Base-by-base conservation (phyloP, 192 early-diverging fungal species). In the Jimgerdemannia lactiflua region DNA sequence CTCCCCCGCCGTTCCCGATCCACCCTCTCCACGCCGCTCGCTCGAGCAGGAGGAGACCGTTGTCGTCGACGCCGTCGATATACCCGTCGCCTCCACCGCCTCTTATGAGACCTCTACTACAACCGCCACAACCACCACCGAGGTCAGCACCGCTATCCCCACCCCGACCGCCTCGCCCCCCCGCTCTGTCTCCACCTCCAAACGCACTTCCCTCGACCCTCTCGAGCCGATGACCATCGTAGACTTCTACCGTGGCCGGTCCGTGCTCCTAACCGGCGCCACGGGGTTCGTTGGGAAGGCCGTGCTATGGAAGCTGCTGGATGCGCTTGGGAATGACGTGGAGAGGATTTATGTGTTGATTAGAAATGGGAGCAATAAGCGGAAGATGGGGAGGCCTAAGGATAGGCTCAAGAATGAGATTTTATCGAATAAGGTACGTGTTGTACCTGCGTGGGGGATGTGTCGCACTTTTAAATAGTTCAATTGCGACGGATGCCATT, bases 271-370 rank as follows among this genome's bases (percentile, higher is more conserved):
- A 18, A 88, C 87, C 1, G 87, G 87, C 7, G 83, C 82, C 10
- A 86, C 87, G 3, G 87, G 87, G 4, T 88, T 86, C 69, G 75
- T 88, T 17, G 87, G 87, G 39, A 88, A 88, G 67, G 83, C 85
- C 2, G 67, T 88, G 10, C 72, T 88, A 8, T 85, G 85, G 75
- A 88, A 88, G 41, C 39, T 85, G 17, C 29, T 88, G 7, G 71
- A 79, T 3, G 77, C 82, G 4, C 66, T 86, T n/a, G 75, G 77
- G 70, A 54, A 83, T 63, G 65, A 81, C 8, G 59, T 86, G 71
- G 86, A 82, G 67, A 73, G 59, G 20, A 77, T 73, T 11, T 71
- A 73, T 43, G 4, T 77, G 14, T 43, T 81, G 8, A 65, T 82
- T 3, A 75, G 81, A 43, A 70, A 66, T 70, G 81, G 81, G 10